Evolutionary conservation across 23 red algal species (phyloP).

Genomic region (Gracilaria vermiculophylla): DNA sequence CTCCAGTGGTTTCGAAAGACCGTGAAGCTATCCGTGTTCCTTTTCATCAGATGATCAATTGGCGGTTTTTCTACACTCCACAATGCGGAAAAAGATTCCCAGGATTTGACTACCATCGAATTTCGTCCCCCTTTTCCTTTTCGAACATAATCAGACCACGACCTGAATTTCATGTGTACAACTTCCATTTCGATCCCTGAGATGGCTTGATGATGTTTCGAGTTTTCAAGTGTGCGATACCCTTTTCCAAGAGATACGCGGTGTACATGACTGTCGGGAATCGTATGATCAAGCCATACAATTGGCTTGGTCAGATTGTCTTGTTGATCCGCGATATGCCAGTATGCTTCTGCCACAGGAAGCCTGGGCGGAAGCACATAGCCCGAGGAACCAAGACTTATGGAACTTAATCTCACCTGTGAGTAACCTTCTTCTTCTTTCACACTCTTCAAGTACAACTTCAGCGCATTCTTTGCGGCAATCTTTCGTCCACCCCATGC

Average conservation of each 20-base stretch:
- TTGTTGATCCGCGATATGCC: not conserved
- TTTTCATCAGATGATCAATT: not conserved
- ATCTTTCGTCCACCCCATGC: not conserved
- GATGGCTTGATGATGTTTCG: not conserved
- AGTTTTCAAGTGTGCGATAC: not conserved
- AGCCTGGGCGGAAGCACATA: not conserved
- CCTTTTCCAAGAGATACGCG: not conserved
- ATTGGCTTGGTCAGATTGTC: conserved; percentile 46
- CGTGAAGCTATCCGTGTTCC: not conserved
- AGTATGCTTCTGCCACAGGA: conserved; percentile 36
- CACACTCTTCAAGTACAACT: not conserved
- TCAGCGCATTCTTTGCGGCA: conserved; percentile 1
- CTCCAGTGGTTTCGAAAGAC: conserved; percentile 4
- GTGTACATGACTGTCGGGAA: conserved; percentile 39
- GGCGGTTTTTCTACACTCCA: not conserved
- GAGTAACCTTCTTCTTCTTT: conserved; percentile 9
- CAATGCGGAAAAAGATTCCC: not conserved
- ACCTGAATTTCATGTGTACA: conserved; percentile 29
- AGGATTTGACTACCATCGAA: not conserved
- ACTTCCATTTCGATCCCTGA: not conserved
- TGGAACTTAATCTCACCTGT: not conserved
- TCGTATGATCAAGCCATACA: conserved; percentile 9
- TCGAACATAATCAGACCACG: conserved; percentile 27
- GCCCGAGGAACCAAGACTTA: conserved; percentile 32
- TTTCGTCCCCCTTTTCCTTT: conserved; percentile 46